Evolutionary conservation across 768 basidiomycete species (phyloP).

Genomic region (Podaxis sp.): DNA sequence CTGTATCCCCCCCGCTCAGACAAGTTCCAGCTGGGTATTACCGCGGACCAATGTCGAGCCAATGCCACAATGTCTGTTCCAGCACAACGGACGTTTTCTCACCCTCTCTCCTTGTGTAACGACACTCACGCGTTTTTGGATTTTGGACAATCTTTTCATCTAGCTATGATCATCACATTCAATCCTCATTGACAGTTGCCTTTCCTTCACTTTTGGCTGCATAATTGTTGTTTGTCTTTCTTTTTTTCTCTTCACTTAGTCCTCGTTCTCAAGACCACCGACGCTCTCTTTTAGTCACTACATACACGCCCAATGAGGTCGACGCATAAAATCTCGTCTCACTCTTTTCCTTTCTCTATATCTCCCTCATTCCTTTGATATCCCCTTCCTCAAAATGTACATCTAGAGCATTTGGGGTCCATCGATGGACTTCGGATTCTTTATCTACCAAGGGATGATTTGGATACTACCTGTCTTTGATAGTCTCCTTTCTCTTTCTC

Average conservation of each 20-base stretch:
- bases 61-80: neutral
- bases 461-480: constrained; percentile 1
- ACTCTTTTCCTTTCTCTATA: constrained; percentile 1
- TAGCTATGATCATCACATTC: constrained; percentile 7
- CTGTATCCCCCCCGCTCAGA: neutral
- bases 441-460: neutral
- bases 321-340: neutral
- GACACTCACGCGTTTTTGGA: constrained; percentile 13
- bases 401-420: constrained; percentile 2
- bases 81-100: neutral
- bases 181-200: constrained; percentile 3
- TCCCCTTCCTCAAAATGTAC: neutral
- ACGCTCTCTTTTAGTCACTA: constrained; percentile 4
- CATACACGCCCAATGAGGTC: neutral
- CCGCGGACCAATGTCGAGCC: neutral
- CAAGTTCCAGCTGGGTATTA: neutral
- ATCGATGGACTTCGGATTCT: neutral
- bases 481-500: constrained; percentile 7
- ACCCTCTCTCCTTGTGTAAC: neutral
- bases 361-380: neutral
- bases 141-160: constrained; percentile 11
- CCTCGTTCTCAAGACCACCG: constrained; percentile 16
- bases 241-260: constrained; percentile 10
- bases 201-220: constrained; percentile 8
- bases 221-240: constrained; percentile 2